Evolutionary conservation across 805 yeast species (phyloP), one percentile per base, ranked within the genome.

Genomic region (Candida ponderosae): DNA sequence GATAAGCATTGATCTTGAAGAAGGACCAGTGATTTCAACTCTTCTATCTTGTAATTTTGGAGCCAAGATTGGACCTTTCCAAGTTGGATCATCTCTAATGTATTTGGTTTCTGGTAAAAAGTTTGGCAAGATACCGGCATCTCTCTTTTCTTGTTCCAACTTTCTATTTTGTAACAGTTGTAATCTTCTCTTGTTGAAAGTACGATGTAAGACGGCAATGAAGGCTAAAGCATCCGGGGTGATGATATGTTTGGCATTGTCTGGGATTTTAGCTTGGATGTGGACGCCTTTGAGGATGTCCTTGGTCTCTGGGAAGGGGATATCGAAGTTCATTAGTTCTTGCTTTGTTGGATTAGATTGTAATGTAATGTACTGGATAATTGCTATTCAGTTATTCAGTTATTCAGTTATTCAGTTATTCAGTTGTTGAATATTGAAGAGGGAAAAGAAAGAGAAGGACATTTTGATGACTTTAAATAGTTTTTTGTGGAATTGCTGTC

Each of bases 11-110:
- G 83, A 81, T 46, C 90, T 73, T 56, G 81, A 82, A 37, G 89
- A 83, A 17, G 94, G 94, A 35, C 94, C 94, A 18, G 94, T 83
- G 59, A 83, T 83, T 60, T 83, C 93, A 32, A 76, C 79, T 56
- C 87, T 73, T 64, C 94, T 74, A 57, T 80, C 82, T 41, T 73
- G 72, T 49, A 83, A 64, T 35, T 88, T 87, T 30, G 79, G 80
- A 29, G 85, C 88, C 36, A 79, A 68, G 29, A 81, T 69, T 17
- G 80, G 76, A 47, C 93, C 89, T 46, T 71, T 74, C 93, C 93
- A 83, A 29, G 75, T 74, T 19, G 81, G 72, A 50, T 83, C 84
- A 32, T 77, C 70, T 63, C 93, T 72, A 50, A 83, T 79, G 56
- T 66, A 61, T 38, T 63, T 69, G n/a, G 89, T 82, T 55, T 79